phyloP scores from a whole-genome alignment of 2,329 filamentous ascomycete species.

The Aspergillus novoparasiticus region DNA sequence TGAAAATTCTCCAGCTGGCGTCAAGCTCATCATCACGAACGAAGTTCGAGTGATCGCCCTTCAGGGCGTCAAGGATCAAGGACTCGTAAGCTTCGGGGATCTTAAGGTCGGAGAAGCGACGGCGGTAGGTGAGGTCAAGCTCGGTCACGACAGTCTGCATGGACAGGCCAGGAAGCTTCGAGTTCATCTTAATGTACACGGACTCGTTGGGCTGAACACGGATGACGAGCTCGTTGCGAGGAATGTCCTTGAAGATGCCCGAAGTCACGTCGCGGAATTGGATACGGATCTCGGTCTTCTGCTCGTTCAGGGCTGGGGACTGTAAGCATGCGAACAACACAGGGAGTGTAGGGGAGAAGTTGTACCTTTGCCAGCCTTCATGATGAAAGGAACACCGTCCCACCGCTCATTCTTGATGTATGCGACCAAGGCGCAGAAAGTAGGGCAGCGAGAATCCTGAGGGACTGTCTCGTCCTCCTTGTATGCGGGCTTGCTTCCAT shows the following conservation, averaged over 20 bases:
- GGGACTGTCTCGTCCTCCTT: conserved; percentile 99
- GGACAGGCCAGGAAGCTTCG: conserved; percentile 94
- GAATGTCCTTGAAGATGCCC: conserved; percentile 99
- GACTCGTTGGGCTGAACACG: conserved; percentile 99
- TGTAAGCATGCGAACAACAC: conserved; percentile 19
- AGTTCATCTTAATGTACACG: conserved; percentile 99
- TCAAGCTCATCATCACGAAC: conserved; percentile 96
- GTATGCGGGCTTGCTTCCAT: conserved; percentile 95
- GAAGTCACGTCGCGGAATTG: conserved; percentile 99
- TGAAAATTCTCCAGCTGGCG: conserved; percentile 98
- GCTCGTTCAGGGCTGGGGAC: conserved; percentile 80
- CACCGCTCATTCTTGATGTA: conserved; percentile 99
- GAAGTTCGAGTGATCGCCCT: conserved; percentile 99
- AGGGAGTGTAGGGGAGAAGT: neutral
- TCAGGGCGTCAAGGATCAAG: conserved; percentile 92
- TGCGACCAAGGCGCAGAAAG: conserved; percentile 94
- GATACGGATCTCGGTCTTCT: conserved; percentile 98
- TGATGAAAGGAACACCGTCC: conserved; percentile 98
- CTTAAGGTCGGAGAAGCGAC: conserved; percentile 98
- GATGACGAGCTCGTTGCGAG: conserved; percentile 98
- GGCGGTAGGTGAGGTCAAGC: conserved; percentile 95
- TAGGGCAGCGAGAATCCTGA: conserved; percentile 95
- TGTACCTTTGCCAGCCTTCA: conserved; percentile 90
- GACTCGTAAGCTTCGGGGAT: conserved; percentile 99
- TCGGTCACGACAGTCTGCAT: conserved; percentile 99